A percentile compares a stretch with the other conserved stretches of the same genome.
Conservation (phyloP, 306 rosid genomes). For the Dalbergia cochinchinensis region DNA sequence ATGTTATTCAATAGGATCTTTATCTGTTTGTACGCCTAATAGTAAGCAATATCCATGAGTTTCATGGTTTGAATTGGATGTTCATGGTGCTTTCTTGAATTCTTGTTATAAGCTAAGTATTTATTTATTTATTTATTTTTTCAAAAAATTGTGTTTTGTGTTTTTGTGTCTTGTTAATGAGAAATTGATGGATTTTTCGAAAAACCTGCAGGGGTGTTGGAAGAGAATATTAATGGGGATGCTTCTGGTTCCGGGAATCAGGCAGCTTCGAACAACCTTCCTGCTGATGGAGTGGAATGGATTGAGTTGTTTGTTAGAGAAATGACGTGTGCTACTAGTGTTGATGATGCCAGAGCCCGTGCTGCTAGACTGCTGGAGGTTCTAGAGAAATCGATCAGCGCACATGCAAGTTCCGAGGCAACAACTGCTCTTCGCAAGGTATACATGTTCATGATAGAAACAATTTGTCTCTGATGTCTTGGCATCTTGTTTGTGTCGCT, state of each 20-base stretch:
- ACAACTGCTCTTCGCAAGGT: constrained; percentile 72
- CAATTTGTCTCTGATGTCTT: not conserved
- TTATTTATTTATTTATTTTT: not conserved
- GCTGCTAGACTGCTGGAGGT: constrained; percentile 80
- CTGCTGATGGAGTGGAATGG: constrained; percentile 86
- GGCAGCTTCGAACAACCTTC: constrained; percentile 61
- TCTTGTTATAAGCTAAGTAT: not conserved
- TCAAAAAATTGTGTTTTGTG: not conserved
- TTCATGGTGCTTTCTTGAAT: not conserved
- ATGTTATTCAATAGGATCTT: not conserved
- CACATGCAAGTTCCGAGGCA: constrained; percentile 69
- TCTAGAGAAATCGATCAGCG: constrained; percentile 78
- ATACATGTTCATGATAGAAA: constrained; percentile 21
- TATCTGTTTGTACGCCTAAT: not conserved
- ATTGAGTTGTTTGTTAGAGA: constrained; percentile 85
- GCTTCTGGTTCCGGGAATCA: constrained; percentile 60
- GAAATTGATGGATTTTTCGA: not conserved
- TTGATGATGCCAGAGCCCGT: constrained; percentile 87
- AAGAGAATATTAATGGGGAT: constrained; percentile 48
- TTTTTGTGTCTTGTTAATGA: constrained; percentile 3
- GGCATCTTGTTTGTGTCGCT: not conserved
- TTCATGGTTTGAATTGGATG: constrained; percentile 19
- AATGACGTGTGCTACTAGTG: constrained; percentile 71
- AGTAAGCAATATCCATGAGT: not conserved
- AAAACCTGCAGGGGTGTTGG: constrained; percentile 51